Evolutionary conservation across 192 early-diverging fungal genomes (phyloP), one percentile per base, ranked within the genome.

Genomic region (Funneliformis geosporum): DNA sequence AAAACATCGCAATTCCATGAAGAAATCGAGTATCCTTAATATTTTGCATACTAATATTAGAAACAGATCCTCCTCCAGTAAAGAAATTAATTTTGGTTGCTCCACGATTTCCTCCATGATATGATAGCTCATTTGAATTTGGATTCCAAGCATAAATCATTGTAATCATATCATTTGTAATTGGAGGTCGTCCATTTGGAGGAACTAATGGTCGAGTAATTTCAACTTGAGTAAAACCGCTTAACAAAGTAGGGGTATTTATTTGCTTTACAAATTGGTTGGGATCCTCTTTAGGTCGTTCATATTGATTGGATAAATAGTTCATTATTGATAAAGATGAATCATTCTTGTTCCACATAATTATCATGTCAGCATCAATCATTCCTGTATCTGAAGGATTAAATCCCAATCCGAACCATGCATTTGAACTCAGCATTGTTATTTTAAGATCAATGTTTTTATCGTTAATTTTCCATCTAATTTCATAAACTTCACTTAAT

Each of bases 1-100:
- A 16, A 70, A 79, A 70, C 78, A 79, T 79, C 25, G 67, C 78
- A 39, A 79, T 79, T 18, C 78, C 78, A 66, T 79, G 78, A 43
- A 38, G 9, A 0, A 47, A 47, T n/a, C 8, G 78, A 12, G 14
- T 55, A 44, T 23, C 9, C 7, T 14, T 8, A 33, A 33, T 8
- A 6, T 66, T 16, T 1, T 25, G 18, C 25, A 16, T 14, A 43
- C 18, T 3, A 66, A 12, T 12, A 67, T 39, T 38, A 28, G 33
- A 21, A 70, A 67, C 44, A 2, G 64, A 27, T 23, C 27, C 33
- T 66, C 33, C 27, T 9, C 64, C 64, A 3, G 78, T 44, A 62
- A 59, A 79, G 8, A 79, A 79, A 12, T 79, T 68, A 46, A 73
- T 43, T 8, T 21, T 21, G 21, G 40, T n/a, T n/a, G 70, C 33